Conservation (phyloP, 257 asterid species). For the Paraleonurus japonicus region DNA sequence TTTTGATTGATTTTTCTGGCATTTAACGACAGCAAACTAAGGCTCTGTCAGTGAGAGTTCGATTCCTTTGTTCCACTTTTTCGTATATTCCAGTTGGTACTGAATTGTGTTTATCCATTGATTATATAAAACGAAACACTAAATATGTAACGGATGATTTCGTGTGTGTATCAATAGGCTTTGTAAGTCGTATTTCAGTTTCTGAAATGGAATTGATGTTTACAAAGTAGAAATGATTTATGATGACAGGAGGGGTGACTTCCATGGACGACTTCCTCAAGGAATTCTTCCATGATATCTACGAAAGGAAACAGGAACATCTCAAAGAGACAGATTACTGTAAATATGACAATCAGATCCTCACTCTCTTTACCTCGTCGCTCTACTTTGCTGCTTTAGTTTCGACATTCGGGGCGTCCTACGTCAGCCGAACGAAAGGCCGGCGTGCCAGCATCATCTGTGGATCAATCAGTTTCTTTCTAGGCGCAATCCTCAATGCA, state of each 20-base stretch:
- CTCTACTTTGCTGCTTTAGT: constrained; percentile 71
- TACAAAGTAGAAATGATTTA: not conserved
- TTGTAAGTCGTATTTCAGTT: too few species aligned
- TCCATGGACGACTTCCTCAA: constrained; percentile 75
- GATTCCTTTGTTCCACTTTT: too few species aligned
- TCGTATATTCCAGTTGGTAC: too few species aligned
- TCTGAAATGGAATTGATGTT: not conserved
- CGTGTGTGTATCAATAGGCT: too few species aligned
- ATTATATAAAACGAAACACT: too few species aligned
- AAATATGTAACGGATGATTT: too few species aligned
- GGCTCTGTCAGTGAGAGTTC: too few species aligned
- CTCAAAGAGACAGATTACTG: constrained; percentile 64
- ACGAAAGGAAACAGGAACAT: constrained; percentile 48
- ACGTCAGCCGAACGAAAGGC: constrained; percentile 60
- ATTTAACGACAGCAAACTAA: too few species aligned
- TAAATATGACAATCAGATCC: constrained; percentile 72
- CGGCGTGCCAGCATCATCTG: constrained; percentile 59
- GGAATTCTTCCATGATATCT: constrained; percentile 68
- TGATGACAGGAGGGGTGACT: constrained; percentile 68
- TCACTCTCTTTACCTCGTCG: constrained; percentile 81
- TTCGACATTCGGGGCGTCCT: constrained; percentile 63
- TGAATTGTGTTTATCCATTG: too few species aligned
- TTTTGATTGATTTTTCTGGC: too few species aligned
- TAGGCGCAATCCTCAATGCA: constrained; percentile 65
- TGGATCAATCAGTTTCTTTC: constrained; percentile 67